These are phyloP conservation scores for Tirmania nivea DNA, from an alignment of 495 filamentous ascomycete genomes.

Conservation along the genomic window DNA sequence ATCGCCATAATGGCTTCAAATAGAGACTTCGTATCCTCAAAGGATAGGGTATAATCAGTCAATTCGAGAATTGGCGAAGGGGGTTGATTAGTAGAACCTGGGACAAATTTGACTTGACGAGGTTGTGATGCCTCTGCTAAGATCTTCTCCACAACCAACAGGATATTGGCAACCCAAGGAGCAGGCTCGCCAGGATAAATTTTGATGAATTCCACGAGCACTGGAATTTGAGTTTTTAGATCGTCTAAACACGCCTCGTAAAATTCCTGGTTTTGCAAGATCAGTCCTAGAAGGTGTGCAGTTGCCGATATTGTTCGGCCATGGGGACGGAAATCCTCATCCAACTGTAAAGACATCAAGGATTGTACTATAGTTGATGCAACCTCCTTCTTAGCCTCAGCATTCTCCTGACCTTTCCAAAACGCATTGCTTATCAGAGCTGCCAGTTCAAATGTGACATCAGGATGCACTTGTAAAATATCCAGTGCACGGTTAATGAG, in stretches of 20 bases:
- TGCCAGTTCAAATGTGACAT: slow-evolving; percentile 75
- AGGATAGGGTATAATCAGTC: slow-evolving; percentile 32
- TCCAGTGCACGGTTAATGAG: slow-evolving; percentile 80
- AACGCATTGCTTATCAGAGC: slow-evolving; percentile 65
- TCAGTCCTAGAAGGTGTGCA: slow-evolving; percentile 74
- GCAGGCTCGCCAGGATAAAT: slow-evolving; percentile 54
- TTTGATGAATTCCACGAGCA: slow-evolving; percentile 61
- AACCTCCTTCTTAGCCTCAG: slow-evolving; percentile 48
- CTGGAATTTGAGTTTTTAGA: slow-evolving; percentile 54
- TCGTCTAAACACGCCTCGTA: slow-evolving; percentile 53
- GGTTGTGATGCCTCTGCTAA: slow-evolving; percentile 73
- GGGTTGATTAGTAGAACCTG: slow-evolving; percentile 14
- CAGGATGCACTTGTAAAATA: slow-evolving; percentile 64
- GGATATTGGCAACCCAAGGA: slow-evolving; percentile 78
- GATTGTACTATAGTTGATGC: slow-evolving; percentile 67
- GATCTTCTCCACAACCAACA: slow-evolving; percentile 76
- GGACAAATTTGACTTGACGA: slow-evolving; percentile 46
- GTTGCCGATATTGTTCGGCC: slow-evolving; percentile 82
- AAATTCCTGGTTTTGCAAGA: slow-evolving; percentile 64
- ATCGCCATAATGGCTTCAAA: slow-evolving; percentile 60
- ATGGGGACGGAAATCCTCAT: slow-evolving; percentile 44
- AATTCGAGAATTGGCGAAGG: slow-evolving; percentile 27
- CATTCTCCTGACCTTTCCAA: slow-evolving; percentile 30
- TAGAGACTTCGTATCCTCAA: slow-evolving; percentile 43
- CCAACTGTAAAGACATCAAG: slow-evolving; percentile 57